These are phyloP conservation scores for Komagataella phaffii DNA, from an alignment of 805 yeast species.

Conservation along the genomic window DNA sequence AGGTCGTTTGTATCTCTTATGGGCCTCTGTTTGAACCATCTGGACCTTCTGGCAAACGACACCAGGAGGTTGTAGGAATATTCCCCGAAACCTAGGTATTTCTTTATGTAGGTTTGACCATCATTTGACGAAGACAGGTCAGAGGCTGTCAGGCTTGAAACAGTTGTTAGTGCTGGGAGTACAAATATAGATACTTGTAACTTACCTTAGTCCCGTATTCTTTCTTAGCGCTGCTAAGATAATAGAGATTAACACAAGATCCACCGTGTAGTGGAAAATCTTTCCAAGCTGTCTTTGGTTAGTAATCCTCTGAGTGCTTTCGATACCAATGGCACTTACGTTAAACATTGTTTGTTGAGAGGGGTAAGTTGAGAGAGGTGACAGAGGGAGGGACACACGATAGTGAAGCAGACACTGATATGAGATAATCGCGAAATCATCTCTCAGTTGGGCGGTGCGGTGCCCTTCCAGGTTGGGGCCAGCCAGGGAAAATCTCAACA, in stretches of 20 bases:
- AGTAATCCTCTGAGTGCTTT: background rate
- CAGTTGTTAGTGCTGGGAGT: background rate
- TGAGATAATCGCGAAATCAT: background rate
- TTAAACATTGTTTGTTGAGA: background rate
- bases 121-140: slow-evolving; percentile 30
- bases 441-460: no score
- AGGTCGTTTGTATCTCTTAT: slow-evolving; percentile 15
- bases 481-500: background rate
- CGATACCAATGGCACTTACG: background rate
- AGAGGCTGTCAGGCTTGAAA: slow-evolving; percentile 6
- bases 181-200: slow-evolving; percentile 1
- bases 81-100: slow-evolving; percentile 50
- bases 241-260: slow-evolving; percentile 66
- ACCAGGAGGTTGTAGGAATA: slow-evolving; percentile 36
- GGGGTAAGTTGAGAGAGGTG: background rate
- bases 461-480: background rate
- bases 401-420: background rate
- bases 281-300: slow-evolving; percentile 34
- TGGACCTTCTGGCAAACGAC: slow-evolving; percentile 28
- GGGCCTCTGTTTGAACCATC: slow-evolving; percentile 34
- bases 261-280: slow-evolving; percentile 60
- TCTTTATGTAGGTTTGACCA: slow-evolving; percentile 25
- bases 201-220: slow-evolving; percentile 56
- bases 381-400: background rate
- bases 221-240: slow-evolving; percentile 77